Percentiles rank a stretch among this genome's conserved stretches.
Evolutionary conservation across 768 basidiomycete genomes (phyloP).

Genomic region (Chalciporus pseudorubinellus): DNA sequence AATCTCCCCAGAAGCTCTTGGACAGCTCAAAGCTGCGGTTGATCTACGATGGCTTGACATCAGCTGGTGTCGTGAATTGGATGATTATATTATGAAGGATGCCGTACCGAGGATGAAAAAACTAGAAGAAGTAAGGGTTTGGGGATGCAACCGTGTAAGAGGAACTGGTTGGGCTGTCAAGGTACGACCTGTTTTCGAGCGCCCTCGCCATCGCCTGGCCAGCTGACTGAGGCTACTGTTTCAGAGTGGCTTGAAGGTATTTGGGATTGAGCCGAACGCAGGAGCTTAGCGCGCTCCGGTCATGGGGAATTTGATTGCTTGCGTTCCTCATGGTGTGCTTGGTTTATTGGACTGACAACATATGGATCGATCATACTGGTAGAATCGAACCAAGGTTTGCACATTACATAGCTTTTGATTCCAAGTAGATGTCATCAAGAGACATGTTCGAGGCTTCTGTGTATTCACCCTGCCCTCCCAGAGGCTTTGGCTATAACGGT

Average conservation of each 20-base stretch:
- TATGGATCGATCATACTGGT: background rate
- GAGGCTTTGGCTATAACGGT: no score
- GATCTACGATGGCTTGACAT: constrained; percentile 65
- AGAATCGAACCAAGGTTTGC: background rate
- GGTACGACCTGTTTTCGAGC: constrained; percentile 31
- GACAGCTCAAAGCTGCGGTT: constrained; percentile 32
- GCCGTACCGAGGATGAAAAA: constrained; percentile 49
- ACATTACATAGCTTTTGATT: background rate
- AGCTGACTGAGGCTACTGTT: background rate
- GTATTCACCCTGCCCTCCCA: no score
- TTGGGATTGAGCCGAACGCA: constrained; percentile 42
- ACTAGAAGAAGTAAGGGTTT: constrained; percentile 48
- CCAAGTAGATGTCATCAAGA: no score
- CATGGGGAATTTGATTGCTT: no score
- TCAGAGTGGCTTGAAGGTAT: constrained; percentile 28
- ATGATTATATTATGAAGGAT: constrained; percentile 78
- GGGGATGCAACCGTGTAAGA: constrained; percentile 52
- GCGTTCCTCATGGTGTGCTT: no score
- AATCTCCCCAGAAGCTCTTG: constrained; percentile 48
- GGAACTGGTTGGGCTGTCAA: constrained; percentile 42
- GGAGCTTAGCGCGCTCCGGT: constrained; percentile 2
- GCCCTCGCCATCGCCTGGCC: background rate
- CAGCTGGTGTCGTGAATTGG: constrained; percentile 80
- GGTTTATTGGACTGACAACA: background rate
- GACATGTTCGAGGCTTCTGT: no score